Conservation (phyloP, 768 basidiomycete species). For the Lanmaoa rubissima region DNA sequence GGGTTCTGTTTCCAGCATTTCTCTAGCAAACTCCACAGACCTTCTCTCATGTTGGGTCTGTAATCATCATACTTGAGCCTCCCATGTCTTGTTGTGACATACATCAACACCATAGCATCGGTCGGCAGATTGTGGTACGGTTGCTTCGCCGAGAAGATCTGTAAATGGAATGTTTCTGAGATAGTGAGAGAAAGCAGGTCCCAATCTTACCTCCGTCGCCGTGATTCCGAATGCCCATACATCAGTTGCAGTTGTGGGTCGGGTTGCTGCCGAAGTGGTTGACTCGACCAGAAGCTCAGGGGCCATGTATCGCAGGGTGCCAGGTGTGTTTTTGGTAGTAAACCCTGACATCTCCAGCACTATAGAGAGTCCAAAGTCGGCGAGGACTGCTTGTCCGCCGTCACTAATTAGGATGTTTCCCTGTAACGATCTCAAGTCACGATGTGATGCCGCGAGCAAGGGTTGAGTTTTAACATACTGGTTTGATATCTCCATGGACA, state of each 20-base stretch:
- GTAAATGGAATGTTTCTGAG: neutral
- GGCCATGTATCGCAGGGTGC: conserved; percentile 42
- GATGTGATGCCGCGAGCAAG: neutral
- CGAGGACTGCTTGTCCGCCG: conserved; percentile 29
- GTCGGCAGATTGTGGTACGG: conserved; percentile 18
- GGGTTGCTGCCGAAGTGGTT: conserved; percentile 13
- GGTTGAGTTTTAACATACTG: conserved; percentile 20
- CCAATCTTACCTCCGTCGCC: conserved; percentile 31
- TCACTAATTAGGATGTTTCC: conserved; percentile 38
- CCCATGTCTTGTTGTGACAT: conserved; percentile 9
- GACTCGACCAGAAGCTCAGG: conserved; percentile 30
- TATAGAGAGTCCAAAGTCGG: conserved; percentile 42
- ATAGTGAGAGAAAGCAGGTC: neutral
- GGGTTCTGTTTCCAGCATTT: conserved; percentile 20
- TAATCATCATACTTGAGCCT: conserved; percentile 21
- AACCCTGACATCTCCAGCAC: conserved; percentile 37
- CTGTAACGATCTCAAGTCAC: conserved; percentile 18
- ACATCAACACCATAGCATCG: conserved; percentile 20
- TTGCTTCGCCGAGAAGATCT: conserved; percentile 26
- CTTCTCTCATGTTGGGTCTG: conserved; percentile 14
- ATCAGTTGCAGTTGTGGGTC: conserved; percentile 31
- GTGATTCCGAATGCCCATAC: conserved; percentile 40
- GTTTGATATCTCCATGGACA: conserved; percentile 40
- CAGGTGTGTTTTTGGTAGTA: conserved; percentile 35
- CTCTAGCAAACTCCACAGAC: conserved; percentile 19